Evolutionary conservation across 1,284 basidiomycete species (phyloP), one percentile per base, ranked within the genome.

Genomic region (Rhodotorula sp.): DNA sequence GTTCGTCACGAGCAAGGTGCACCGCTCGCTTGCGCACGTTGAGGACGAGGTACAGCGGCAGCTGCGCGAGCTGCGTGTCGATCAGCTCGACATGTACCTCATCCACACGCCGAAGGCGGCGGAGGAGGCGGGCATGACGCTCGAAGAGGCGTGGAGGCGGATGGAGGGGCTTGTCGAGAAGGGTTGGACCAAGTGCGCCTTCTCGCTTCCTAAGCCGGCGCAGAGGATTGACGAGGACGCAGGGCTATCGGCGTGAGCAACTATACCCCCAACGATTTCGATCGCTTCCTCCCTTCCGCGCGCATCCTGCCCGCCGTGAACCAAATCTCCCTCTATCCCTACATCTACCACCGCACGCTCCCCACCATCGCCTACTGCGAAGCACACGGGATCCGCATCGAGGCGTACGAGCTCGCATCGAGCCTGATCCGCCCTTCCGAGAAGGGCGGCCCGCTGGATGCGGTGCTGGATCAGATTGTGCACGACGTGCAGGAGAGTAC

Each of bases 221-320:
- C 61, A 51, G 25, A n/a, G n/a, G n/a, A n/a, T n/a, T n/a, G n/a
- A n/a, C n/a, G n/a, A n/a, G n/a, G n/a, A 5, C 34, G 39, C 17
- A 89, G 88, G 85, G 88, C 86, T 72, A 89, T 90, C 66, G 90
- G 90, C 32, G 88, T 91, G n/a, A 89, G 87, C 80, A 91, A 91
- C 65, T 66, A 54, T 55, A 27, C 19, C 19, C 54, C 87, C 32
- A 78, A 83, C 5, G 83, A 88, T 50, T 83, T 90, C 46, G 81
- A 87, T 73, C 82, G 82, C 32, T 79, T 91, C 17, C 78, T 90
- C 48, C 84, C 84, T 57, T 81, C 84, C 4, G 87, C 87, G 3
- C 86, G 85, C 67, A 80, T 89, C 73, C 85, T 85, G 59, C 90
- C 89, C 0, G 88, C 86, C 6, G 88, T 88, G 48, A 90, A 91